A percentile compares a stretch with the other conserved stretches of the same genome.
Evolutionary conservation across 306 rosid species (phyloP).

Genomic region (Biancaea sappan): DNA sequence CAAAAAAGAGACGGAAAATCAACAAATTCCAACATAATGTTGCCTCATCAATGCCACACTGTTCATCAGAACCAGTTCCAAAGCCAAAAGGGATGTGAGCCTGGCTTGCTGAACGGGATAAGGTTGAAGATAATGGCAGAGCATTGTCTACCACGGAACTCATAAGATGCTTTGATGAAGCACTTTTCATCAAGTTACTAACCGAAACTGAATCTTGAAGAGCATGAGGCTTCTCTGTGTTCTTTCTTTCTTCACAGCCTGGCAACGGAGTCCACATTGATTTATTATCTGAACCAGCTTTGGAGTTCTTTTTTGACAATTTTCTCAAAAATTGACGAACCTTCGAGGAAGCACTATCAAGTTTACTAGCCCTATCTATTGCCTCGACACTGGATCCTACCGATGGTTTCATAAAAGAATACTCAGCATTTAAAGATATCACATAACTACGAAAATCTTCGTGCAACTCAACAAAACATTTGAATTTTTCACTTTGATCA

Average conservation of each 20-base stretch:
- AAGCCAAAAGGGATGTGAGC: constrained; percentile 43
- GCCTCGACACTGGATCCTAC: constrained; percentile 58
- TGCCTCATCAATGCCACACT: constrained; percentile 73
- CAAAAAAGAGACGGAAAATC: constrained; percentile 87
- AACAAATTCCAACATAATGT: constrained; percentile 83
- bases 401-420: constrained; percentile 71
- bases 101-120: constrained; percentile 50
- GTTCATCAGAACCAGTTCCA: constrained; percentile 58
- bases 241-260: constrained; percentile 58
- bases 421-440: constrained; percentile 65
- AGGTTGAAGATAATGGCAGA: constrained; percentile 41
- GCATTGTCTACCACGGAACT: constrained; percentile 47
- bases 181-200: constrained; percentile 39
- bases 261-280: constrained; percentile 49
- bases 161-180: constrained; percentile 48
- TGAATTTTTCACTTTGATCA: constrained; percentile 54
- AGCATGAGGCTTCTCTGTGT: constrained; percentile 51
- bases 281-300: constrained; percentile 66
- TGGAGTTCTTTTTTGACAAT: constrained; percentile 63
- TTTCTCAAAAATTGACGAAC: constrained; percentile 73
- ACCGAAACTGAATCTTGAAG: constrained; percentile 54
- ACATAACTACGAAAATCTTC: constrained; percentile 72
- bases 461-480: constrained; percentile 64
- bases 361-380: constrained; percentile 54
- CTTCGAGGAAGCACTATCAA: constrained; percentile 70